Conservation (phyloP, 2,329 filamentous ascomycete genomes). For the Botrytis squamosa region DNA sequence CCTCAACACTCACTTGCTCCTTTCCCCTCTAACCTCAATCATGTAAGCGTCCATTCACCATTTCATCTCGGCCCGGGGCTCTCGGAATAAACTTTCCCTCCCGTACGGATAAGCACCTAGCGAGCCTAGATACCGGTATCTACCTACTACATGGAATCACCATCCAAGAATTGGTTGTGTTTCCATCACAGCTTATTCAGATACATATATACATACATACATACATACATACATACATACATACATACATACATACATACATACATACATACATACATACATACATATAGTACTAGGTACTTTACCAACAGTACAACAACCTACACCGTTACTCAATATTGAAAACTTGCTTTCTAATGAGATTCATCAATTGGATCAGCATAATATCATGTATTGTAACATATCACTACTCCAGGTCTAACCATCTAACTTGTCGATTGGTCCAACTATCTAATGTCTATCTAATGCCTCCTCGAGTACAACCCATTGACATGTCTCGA, state of each 20-base stretch:
- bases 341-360: not conserved
- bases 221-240: too few relatives aligned
- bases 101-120: not conserved
- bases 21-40: not conserved
- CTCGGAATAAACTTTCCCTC: not conserved
- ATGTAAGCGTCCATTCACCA: not conserved
- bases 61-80: not conserved
- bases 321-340: not conserved
- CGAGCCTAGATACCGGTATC: not conserved
- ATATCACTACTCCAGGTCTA: not conserved
- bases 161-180: too few relatives aligned
- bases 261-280: too few relatives aligned
- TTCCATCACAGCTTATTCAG: not conserved
- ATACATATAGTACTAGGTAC: too few relatives aligned
- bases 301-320: not conserved
- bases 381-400: not conserved
- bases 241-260: too few relatives aligned
- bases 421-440: too few relatives aligned
- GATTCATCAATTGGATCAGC: not conserved
- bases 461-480: not conserved
- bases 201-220: too few relatives aligned
- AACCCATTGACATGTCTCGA: not conserved
- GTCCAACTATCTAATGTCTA: not conserved
- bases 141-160: too few relatives aligned
- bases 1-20: not conserved